A percentile compares a stretch with the other conserved stretches of the same genome.
phyloP scores from a whole-genome alignment of 179 eudicot genomes.

The Dionaea muscipula region DNA sequence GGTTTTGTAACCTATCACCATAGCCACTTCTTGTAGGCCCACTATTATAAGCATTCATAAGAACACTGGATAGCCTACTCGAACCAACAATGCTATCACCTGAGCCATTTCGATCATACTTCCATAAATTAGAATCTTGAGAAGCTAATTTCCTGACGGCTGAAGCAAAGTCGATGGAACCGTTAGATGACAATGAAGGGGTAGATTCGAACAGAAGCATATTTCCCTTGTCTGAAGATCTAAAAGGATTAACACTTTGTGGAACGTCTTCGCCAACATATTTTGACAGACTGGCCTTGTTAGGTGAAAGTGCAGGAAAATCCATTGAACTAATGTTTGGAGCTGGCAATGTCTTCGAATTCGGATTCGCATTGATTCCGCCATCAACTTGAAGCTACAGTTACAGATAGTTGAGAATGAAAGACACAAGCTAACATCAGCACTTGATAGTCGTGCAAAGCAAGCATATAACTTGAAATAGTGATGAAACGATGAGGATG shows the following conservation, averaged over 20 bases:
- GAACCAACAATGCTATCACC: constrained; percentile 57
- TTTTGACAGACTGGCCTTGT: constrained; percentile 37
- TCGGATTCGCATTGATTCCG: constrained; percentile 47
- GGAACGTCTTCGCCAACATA: constrained; percentile 48
- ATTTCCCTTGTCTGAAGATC: constrained; percentile 45
- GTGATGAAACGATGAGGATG: no score
- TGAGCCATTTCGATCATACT: constrained; percentile 60
- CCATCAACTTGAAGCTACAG: constrained; percentile 83
- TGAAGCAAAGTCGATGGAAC: constrained; percentile 74
- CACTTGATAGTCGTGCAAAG: no score
- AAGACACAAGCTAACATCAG: not conserved
- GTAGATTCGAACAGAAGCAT: constrained; percentile 39
- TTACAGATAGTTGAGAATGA: constrained; percentile 9
- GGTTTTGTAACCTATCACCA: constrained; percentile 48
- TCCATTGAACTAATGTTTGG: constrained; percentile 66
- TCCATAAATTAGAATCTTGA: constrained; percentile 64
- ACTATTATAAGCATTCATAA: constrained; percentile 41
- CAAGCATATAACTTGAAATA: no score
- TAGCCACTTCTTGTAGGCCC: constrained; percentile 44
- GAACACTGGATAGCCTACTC: constrained; percentile 55
- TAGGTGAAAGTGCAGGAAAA: constrained; percentile 63
- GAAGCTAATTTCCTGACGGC: constrained; percentile 80
- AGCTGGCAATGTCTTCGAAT: constrained; percentile 52
- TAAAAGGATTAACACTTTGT: constrained; percentile 37
- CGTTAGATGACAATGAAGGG: constrained; percentile 46